These are phyloP conservation scores for Colletotrichum tofieldiae DNA, from an alignment of 2,329 filamentous ascomycete genomes.

Conservation along the genomic window DNA sequence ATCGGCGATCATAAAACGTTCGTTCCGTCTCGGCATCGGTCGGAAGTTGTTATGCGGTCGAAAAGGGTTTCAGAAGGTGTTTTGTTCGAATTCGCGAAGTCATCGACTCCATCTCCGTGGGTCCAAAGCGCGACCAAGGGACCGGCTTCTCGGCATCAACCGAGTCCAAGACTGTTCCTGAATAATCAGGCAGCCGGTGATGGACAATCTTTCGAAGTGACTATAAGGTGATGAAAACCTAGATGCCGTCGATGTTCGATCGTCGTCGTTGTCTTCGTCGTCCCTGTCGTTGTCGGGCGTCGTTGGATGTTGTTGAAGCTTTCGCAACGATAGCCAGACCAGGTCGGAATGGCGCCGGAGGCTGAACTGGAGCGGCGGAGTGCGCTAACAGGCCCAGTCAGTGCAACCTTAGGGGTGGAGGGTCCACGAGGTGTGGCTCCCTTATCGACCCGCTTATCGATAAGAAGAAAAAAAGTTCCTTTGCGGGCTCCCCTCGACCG, in stretches of 20 bases:
- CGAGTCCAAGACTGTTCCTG: slow-evolving; percentile 30
- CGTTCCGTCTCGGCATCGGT: slow-evolving; percentile 23
- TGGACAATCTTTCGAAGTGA: neutral
- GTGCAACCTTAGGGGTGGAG: neutral
- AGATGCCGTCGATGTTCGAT: slow-evolving; percentile 3
- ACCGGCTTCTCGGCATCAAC: slow-evolving; percentile 41
- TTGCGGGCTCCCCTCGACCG: slow-evolving; percentile 24
- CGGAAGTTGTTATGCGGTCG: slow-evolving; percentile 17
- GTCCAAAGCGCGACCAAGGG: slow-evolving; percentile 42
- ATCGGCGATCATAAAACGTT: slow-evolving; percentile 37
- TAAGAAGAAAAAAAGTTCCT: slow-evolving; percentile 36
- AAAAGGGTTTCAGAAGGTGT: slow-evolving; percentile 20
- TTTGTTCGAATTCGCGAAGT: slow-evolving; percentile 39
- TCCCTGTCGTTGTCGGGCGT: slow-evolving; percentile 9
- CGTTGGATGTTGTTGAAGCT: slow-evolving; percentile 21
- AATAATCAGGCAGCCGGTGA: neutral
- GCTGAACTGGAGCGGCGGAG: slow-evolving; percentile 30
- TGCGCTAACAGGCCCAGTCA: slow-evolving; percentile 34
- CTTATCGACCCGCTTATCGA: slow-evolving; percentile 10
- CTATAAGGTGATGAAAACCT: neutral
- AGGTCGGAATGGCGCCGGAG: slow-evolving; percentile 34
- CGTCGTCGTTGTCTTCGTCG: slow-evolving; percentile 1
- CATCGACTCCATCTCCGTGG: slow-evolving; percentile 58
- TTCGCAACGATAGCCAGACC: slow-evolving; percentile 30
- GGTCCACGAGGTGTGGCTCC: neutral